Evolutionary conservation across 768 basidiomycete genomes (phyloP).

Genomic region (Leucosporidium scottii): DNA sequence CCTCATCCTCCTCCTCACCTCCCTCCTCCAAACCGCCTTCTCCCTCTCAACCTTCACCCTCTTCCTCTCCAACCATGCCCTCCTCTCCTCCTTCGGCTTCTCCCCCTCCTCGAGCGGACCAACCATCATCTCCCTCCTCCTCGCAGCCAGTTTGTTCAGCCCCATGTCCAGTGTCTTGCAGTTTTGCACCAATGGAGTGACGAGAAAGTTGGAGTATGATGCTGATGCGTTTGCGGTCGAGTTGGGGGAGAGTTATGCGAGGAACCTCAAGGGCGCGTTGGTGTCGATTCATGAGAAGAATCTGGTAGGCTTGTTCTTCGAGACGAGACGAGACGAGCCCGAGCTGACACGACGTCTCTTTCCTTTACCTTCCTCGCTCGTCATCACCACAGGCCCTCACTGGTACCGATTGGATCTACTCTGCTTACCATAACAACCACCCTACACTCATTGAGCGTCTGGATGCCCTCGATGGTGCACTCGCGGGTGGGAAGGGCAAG

Average conservation of each 20-base stretch:
- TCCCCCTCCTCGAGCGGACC: conserved; percentile 50
- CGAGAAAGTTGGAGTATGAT: conserved; percentile 82
- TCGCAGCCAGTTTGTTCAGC: conserved; percentile 63
- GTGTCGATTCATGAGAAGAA: conserved; percentile 86
- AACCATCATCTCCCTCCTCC: conserved; percentile 70
- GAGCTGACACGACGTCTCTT: too few species aligned
- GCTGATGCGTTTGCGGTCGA: conserved; percentile 82
- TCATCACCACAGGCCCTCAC: conserved; percentile 17
- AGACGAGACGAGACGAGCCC: neutral
- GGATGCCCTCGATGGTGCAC: conserved; percentile 57
- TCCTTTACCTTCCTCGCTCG: too few species aligned
- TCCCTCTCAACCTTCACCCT: conserved; percentile 74
- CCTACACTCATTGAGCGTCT: conserved; percentile 87
- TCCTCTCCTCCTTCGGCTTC: conserved; percentile 77
- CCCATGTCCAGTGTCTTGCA: neutral
- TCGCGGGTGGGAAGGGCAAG: conserved; percentile 9
- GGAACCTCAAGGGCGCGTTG: conserved; percentile 53
- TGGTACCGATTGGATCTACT: conserved; percentile 50
- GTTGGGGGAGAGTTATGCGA: conserved; percentile 45
- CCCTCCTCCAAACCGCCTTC: conserved; percentile 22
- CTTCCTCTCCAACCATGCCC: conserved; percentile 70
- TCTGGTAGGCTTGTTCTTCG: conserved; percentile 51
- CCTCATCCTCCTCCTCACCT: conserved; percentile 25
- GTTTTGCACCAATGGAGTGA: conserved; percentile 71
- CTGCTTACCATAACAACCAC: conserved; percentile 92